phyloP scores from a whole-genome alignment of 2,329 filamentous ascomycete species.

The Fusarium xyrophilum region DNA sequence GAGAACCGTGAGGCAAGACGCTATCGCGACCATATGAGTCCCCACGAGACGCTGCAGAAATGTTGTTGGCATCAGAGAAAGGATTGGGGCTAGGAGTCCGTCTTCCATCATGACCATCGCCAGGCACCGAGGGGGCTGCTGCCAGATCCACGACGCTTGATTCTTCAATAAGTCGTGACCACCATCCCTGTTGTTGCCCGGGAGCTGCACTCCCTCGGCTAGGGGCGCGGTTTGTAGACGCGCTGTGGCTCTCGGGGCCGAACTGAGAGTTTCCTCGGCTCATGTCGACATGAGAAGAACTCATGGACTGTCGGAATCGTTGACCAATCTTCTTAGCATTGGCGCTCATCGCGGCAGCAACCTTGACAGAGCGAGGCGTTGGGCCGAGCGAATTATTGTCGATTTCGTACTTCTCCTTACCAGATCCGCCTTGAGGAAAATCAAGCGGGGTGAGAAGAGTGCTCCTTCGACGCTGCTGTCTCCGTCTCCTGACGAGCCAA shows the following conservation, averaged over 20 bases:
- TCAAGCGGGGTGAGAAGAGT: slow-evolving; percentile 59
- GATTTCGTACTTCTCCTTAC: slow-evolving; percentile 41
- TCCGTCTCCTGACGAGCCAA: slow-evolving; percentile 57
- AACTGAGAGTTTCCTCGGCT: slow-evolving; percentile 63
- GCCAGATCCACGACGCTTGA: slow-evolving; percentile 49
- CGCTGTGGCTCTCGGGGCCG: slow-evolving; percentile 48
- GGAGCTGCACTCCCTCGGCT: slow-evolving; percentile 12
- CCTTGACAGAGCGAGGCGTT: slow-evolving; percentile 50
- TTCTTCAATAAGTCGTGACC: slow-evolving; percentile 52
- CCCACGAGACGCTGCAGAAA: slow-evolving; percentile 47
- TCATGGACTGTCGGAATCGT: slow-evolving; percentile 27
- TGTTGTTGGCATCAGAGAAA: slow-evolving; percentile 54
- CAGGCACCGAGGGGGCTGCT: slow-evolving; percentile 31
- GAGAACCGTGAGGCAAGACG: slow-evolving; percentile 48
- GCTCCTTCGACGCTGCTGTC: slow-evolving; percentile 53
- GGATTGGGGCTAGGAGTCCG: slow-evolving; percentile 33
- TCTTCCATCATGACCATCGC: slow-evolving; percentile 25
- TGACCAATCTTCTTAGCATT: slow-evolving; percentile 43
- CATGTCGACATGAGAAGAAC: slow-evolving; percentile 54
- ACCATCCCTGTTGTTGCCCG: slow-evolving; percentile 50
- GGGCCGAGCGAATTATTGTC: slow-evolving; percentile 58
- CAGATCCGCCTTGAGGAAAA: slow-evolving; percentile 35
- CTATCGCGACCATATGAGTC: slow-evolving; percentile 52
- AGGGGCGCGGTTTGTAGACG: slow-evolving; percentile 39
- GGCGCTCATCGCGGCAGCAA: slow-evolving; percentile 41